These are phyloP conservation scores for Podospora comata DNA, from an alignment of 495 filamentous ascomycete genomes.

Conservation along the genomic window DNA sequence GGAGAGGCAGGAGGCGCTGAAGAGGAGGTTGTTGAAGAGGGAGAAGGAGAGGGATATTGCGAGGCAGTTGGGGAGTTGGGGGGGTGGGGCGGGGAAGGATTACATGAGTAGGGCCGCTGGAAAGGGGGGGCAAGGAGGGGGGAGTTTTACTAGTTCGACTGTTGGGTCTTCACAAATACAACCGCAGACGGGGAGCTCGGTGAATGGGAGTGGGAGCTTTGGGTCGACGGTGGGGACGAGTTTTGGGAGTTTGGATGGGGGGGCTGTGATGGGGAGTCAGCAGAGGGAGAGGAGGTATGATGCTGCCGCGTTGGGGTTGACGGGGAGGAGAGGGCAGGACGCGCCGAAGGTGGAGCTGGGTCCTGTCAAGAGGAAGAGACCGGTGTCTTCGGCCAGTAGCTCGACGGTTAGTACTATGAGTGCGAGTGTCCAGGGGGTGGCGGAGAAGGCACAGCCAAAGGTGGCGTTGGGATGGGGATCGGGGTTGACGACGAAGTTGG, in stretches of 20 bases:
- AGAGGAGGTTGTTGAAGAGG: constrained; percentile 63
- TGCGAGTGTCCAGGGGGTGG: background rate
- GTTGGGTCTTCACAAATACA: background rate
- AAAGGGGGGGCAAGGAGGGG: background rate
- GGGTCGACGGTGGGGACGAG: constrained; percentile 1
- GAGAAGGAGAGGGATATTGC: constrained; percentile 82
- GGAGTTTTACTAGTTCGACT: background rate
- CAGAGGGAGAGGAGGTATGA: constrained; percentile 30
- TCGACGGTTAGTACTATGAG: constrained; percentile 35
- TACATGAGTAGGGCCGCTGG: constrained; percentile 57
- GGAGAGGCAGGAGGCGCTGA: constrained; percentile 63
- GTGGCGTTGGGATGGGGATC: constrained; percentile 49
- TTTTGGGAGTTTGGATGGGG: constrained; percentile 4
- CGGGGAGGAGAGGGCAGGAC: constrained; percentile 49
- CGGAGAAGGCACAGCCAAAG: constrained; percentile 3
- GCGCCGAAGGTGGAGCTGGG: constrained; percentile 59
- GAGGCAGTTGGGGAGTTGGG: constrained; percentile 58
- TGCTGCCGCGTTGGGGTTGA: constrained; percentile 55
- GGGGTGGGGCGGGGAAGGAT: constrained; percentile 68
- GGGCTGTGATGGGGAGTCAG: constrained; percentile 10
- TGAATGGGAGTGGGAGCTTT: background rate
- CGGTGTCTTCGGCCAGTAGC: constrained; percentile 1
- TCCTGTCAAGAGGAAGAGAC: constrained; percentile 39
- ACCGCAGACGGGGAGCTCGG: too few relatives aligned
- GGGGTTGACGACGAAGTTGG: constrained; percentile 44